Evolutionary conservation across 2,329 filamentous ascomycete species (phyloP).

Genomic region (Colletotrichum magnum): DNA sequence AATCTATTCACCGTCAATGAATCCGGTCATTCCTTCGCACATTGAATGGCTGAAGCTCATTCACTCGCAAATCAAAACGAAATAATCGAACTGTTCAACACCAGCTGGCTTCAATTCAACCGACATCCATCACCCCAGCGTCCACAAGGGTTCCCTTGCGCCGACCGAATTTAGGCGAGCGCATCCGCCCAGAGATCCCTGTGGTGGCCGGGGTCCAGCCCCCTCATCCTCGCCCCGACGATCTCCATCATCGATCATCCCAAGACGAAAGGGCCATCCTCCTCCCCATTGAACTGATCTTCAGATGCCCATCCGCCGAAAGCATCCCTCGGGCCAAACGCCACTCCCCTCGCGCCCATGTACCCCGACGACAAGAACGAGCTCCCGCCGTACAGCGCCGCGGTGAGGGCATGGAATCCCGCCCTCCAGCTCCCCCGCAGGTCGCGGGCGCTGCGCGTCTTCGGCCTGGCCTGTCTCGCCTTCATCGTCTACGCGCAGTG

Average conservation of each 20-base stretch:
- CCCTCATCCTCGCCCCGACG: neutral
- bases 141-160: neutral
- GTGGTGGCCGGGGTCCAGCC: neutral
- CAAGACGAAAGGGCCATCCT: neutral
- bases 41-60: too few relatives aligned
- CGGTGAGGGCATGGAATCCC: constrained; percentile 28
- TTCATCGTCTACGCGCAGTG: constrained; percentile 66
- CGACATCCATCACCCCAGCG: too few relatives aligned
- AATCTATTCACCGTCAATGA: too few relatives aligned
- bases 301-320: neutral
- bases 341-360: neutral
- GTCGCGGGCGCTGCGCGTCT: constrained; percentile 39
- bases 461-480: constrained; percentile 60
- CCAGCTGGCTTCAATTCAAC: too few relatives aligned
- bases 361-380: constrained; percentile 56
- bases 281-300: too few relatives aligned
- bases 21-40: too few relatives aligned
- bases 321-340: neutral
- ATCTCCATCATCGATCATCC: neutral
- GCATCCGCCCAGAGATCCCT: neutral
- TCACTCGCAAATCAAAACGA: too few relatives aligned
- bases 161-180: constrained; percentile 13
- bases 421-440: constrained; percentile 30
- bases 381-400: constrained; percentile 61
- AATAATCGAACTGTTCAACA: too few relatives aligned